Conservation (phyloP, 345 rosid genomes). For the Pistacia integerrima region DNA sequence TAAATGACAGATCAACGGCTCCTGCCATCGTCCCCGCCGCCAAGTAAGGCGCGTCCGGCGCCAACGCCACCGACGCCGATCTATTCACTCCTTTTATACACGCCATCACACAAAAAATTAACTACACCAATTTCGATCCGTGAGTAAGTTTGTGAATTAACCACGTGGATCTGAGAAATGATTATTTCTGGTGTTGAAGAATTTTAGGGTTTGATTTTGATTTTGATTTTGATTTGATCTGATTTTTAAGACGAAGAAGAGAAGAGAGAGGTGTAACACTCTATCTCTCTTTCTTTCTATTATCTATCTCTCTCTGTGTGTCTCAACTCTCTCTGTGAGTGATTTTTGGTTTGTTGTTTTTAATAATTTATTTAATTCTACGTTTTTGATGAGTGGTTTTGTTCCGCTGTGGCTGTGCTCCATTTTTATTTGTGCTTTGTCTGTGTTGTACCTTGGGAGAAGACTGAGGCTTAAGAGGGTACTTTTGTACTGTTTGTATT, state of each 20-base stretch:
- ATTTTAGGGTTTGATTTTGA: not conserved
- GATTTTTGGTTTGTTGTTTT: not conserved
- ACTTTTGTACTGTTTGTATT: not conserved
- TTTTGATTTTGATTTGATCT: not conserved
- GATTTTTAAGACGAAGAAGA: not conserved
- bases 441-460: not conserved
- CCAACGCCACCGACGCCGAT: conserved; percentile 94
- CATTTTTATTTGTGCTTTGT: not conserved
- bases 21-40: conserved; percentile 99
- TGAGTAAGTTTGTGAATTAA: not conserved
- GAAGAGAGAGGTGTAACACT: not conserved
- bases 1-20: conserved; percentile 94
- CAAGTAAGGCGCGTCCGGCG: conserved; percentile 96
- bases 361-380: not conserved
- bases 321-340: not conserved
- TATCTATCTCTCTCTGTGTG: not conserved
- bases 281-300: not conserved
- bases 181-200: too few relatives aligned
- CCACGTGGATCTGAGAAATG: conserved; percentile 8
- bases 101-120: conserved; percentile 49
- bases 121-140: conserved; percentile 13
- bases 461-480: not conserved
- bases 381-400: not conserved
- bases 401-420: not conserved
- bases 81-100: conserved; percentile 84